These are phyloP conservation scores for Mycena indigotica DNA, from an alignment of 768 basidiomycete genomes.

Conservation along the genomic window DNA sequence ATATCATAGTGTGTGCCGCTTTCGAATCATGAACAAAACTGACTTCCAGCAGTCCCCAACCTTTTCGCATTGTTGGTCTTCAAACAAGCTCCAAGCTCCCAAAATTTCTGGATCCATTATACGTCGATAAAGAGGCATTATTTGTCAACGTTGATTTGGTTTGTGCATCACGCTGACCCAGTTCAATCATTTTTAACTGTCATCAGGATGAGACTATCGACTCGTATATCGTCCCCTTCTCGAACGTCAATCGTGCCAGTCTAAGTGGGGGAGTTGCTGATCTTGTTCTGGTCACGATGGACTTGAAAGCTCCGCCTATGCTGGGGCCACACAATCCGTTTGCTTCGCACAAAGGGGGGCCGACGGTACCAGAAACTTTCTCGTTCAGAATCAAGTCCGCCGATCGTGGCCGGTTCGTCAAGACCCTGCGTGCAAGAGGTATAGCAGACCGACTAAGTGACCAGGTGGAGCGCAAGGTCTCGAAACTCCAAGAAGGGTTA, in stretches of 20 bases:
- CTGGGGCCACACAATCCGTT: conserved; percentile 6
- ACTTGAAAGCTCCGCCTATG: conserved; percentile 1
- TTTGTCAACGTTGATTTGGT: conserved; percentile 15
- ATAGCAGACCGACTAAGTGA: conserved; percentile 15
- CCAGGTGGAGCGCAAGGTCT: conserved; percentile 20
- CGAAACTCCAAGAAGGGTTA: conserved; percentile 11
- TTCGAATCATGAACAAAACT: neutral
- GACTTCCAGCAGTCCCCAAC: conserved; percentile 18
- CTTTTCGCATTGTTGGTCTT: conserved; percentile 13
- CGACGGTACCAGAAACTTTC: neutral
- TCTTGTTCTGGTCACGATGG: conserved; percentile 1
- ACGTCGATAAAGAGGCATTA: conserved; percentile 18
- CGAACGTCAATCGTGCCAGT: conserved; percentile 7
- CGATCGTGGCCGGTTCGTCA: conserved; percentile 11
- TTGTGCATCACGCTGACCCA: neutral
- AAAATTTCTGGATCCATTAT: conserved; percentile 15
- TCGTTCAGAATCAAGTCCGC: conserved; percentile 8
- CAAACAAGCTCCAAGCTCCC: conserved; percentile 6
- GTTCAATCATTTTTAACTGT: neutral
- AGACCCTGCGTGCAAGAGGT: conserved; percentile 19
- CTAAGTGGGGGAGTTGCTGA: neutral
- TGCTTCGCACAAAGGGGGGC: neutral
- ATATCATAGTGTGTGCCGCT: conserved; percentile 11
- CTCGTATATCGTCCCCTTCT: conserved; percentile 13
- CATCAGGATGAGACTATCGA: conserved; percentile 7